A percentile compares a stretch with the other conserved stretches of the same genome.
Conservation (phyloP, 441 rosid species). For the Bocquillonia castaneifolia region DNA sequence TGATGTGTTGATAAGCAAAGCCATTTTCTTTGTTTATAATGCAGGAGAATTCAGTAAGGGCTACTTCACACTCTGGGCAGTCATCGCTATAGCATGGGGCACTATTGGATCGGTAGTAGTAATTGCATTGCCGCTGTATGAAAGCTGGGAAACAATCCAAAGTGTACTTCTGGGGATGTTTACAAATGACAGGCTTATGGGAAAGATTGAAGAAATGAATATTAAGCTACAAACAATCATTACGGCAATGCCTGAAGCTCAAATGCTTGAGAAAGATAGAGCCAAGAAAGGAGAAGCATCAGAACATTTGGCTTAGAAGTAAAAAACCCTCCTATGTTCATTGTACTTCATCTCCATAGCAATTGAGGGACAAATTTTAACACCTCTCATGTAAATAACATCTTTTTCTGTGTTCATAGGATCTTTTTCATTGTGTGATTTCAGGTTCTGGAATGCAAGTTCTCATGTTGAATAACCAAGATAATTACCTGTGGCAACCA, state of each 20-base stretch:
- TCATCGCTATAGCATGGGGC: constrained; percentile 81
- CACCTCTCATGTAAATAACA: neutral
- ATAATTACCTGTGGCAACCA: no score
- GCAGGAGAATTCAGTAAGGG: constrained; percentile 63
- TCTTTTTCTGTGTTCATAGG: neutral
- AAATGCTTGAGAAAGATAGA: constrained; percentile 56
- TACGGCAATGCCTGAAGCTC: constrained; percentile 62
- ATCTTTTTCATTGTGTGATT: neutral
- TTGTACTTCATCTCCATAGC: neutral
- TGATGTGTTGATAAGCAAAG: constrained; percentile 10
- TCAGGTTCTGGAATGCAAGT: neutral
- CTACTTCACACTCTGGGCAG: constrained; percentile 87
- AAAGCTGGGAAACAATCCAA: constrained; percentile 72
- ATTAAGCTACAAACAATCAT: constrained; percentile 43
- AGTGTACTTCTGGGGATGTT: constrained; percentile 62
- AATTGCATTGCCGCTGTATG: constrained; percentile 60
- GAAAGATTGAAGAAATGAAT: constrained; percentile 58
- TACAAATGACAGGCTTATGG: constrained; percentile 65
- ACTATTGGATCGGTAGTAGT: constrained; percentile 65
- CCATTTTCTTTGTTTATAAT: neutral
- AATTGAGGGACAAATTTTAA: neutral
- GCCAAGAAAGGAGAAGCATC: constrained; percentile 38
- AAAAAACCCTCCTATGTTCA: neutral
- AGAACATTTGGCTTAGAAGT: constrained; percentile 30
- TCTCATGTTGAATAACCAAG: no score